Evolutionary conservation across 2,329 filamentous ascomycete genomes (phyloP).

Genomic region (Catunica adiposa): DNA sequence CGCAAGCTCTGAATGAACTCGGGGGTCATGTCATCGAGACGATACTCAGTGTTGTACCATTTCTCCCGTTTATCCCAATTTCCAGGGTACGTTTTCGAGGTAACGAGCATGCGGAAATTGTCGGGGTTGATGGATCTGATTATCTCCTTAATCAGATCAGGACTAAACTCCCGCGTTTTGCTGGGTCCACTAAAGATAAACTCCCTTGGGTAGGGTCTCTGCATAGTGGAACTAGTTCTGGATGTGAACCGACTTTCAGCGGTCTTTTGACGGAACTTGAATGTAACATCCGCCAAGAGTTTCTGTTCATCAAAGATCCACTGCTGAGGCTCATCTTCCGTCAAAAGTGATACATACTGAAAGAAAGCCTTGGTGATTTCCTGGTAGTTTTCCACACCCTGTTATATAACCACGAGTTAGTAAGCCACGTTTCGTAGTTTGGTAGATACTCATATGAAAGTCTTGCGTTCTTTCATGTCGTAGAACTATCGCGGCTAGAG

Average conservation of each 20-base stretch:
- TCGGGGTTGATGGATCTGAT: conserved; percentile 64
- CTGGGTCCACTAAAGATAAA: conserved; percentile 70
- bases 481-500: neutral
- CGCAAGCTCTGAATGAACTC: conserved; percentile 59
- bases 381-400: conserved; percentile 60
- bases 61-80: conserved; percentile 79
- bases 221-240: conserved; percentile 73
- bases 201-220: conserved; percentile 71
- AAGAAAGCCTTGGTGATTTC: conserved; percentile 74
- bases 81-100: conserved; percentile 70
- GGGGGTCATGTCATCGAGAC: conserved; percentile 58
- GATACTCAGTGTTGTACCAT: conserved; percentile 97
- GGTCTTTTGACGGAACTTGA: conserved; percentile 87
- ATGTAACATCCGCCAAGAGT: conserved; percentile 78
- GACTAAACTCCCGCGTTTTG: conserved; percentile 64
- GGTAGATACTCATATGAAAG: no score
- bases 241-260: conserved; percentile 82
- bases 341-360: conserved; percentile 78
- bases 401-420: conserved; percentile 13
- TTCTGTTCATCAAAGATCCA: conserved; percentile 94
- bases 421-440: neutral
- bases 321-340: conserved; percentile 61
- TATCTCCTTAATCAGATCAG: conserved; percentile 56
- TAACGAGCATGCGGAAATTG: conserved; percentile 72
- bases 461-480: no score